Evolutionary conservation across 148 eudicot genomes (phyloP).

Genomic region (Heliosperma pusillum): DNA sequence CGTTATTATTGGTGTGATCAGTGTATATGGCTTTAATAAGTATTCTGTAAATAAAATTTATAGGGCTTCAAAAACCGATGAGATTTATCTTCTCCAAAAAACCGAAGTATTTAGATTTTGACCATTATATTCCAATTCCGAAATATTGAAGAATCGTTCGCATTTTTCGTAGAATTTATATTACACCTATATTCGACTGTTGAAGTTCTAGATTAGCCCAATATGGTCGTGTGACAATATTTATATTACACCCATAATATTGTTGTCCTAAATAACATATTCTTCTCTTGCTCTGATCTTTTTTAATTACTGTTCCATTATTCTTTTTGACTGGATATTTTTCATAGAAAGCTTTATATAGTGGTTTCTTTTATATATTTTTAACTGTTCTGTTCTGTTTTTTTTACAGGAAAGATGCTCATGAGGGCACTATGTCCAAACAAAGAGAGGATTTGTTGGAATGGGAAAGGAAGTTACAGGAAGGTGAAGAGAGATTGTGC

Average conservation of each 20-base stretch:
- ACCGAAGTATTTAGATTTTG: no score
- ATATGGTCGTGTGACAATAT: not conserved
- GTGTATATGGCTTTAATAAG: no score
- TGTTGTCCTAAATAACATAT: not conserved
- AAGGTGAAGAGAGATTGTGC: conserved; percentile 81
- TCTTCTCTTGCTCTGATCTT: not conserved
- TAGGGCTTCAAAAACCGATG: no score
- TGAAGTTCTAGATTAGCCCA: no score
- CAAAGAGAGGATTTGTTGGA: conserved; percentile 87
- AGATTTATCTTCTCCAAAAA: no score
- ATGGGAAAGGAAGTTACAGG: conserved; percentile 88
- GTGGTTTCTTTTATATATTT: not conserved
- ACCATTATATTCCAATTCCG: no score
- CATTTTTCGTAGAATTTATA: no score
- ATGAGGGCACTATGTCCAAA: conserved; percentile 52
- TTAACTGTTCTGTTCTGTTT: not conserved
- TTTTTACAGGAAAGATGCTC: conserved; percentile 59
- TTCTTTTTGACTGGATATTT: not conserved
- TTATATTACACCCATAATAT: not conserved
- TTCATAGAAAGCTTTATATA: not conserved
- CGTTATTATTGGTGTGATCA: not conserved
- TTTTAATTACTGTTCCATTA: not conserved
- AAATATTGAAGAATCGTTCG: no score
- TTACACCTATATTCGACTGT: no score
- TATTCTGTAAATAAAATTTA: no score